Evolutionary conservation across 805 yeast species (phyloP).

Genomic region (Candida morakotiae): DNA sequence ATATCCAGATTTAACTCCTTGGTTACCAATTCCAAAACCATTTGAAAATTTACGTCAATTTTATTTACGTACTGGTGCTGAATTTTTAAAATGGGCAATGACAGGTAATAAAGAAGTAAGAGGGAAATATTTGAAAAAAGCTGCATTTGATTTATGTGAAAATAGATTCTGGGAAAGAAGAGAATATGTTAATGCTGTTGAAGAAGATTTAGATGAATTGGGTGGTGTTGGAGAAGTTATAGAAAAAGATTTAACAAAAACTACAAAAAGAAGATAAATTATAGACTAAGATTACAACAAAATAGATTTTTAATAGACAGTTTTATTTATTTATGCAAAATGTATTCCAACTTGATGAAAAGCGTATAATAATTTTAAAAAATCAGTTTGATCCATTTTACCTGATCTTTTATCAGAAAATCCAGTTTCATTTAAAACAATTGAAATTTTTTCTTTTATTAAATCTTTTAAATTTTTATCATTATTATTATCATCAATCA

Average conservation of each 20-base stretch:
- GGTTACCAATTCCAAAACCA: constrained; percentile 96
- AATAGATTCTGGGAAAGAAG: constrained; percentile 99
- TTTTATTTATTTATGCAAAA: constrained; percentile 57
- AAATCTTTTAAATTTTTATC: constrained; percentile 45
- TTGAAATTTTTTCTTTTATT: constrained; percentile 67
- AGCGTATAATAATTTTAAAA: constrained; percentile 78
- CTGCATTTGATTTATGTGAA: constrained; percentile 86
- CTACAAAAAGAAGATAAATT: constrained; percentile 52
- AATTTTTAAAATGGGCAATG: constrained; percentile 89
- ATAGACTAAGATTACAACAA: neutral
- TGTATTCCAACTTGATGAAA: constrained; percentile 97
- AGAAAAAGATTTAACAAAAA: constrained; percentile 58
- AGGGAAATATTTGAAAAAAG: constrained; percentile 85
- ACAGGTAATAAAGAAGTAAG: constrained; percentile 79
- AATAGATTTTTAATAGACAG: neutral
- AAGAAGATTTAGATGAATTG: constrained; percentile 82
- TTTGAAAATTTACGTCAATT: constrained; percentile 82
- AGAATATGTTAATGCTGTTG: constrained; percentile 83
- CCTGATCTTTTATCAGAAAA: constrained; percentile 85
- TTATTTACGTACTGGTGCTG: constrained; percentile 81
- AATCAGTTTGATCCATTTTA: constrained; percentile 93
- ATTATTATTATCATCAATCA: constrained; percentile 39
- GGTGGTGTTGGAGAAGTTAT: constrained; percentile 89
- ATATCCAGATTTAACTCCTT: constrained; percentile 88
- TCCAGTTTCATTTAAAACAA: constrained; percentile 76